These are phyloP conservation scores for Sporothrix mexicana DNA, from an alignment of 2,329 filamentous ascomycete genomes.

Conservation along the genomic window DNA sequence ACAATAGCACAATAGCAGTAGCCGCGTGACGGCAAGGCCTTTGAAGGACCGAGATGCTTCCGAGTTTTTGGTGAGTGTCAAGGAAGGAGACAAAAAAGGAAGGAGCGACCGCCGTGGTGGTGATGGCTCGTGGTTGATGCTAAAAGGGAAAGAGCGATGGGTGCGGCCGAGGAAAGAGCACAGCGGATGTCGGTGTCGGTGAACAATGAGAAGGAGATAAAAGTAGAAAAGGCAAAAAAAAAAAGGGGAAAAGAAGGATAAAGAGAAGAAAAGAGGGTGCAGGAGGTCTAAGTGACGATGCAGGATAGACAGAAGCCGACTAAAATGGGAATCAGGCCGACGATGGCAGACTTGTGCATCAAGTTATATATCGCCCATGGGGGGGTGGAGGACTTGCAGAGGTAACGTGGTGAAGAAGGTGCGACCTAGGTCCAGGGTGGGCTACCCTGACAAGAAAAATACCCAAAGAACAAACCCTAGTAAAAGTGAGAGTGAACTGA, in stretches of 20 bases:
- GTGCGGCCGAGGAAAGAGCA: background rate
- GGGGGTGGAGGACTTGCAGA: background rate
- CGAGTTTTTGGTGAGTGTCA: conserved; percentile 25
- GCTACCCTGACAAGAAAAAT: background rate
- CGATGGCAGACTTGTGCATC: conserved; percentile 15
- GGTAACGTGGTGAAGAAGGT: background rate
- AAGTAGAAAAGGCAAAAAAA: conserved; percentile 36
- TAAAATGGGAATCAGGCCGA: conserved; percentile 23
- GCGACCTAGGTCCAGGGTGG: background rate
- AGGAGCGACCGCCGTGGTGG: conserved; percentile 28
- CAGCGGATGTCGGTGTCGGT: conserved; percentile 40
- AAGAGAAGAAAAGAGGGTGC: background rate
- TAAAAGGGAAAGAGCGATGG: conserved; percentile 10
- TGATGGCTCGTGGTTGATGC: conserved; percentile 2
- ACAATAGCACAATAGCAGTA: conserved; percentile 23
- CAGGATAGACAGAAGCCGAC: conserved; percentile 20
- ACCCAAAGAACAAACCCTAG: background rate
- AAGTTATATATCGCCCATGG: conserved; percentile 26
- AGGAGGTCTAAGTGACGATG: background rate
- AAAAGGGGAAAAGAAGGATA: conserved; percentile 40
- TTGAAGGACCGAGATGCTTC: conserved; percentile 31
- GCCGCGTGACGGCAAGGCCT: conserved; percentile 9
- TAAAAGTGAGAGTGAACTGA: background rate
- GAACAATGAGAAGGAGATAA: conserved; percentile 37
- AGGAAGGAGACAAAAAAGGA: conserved; percentile 30